A percentile compares a stretch with the other conserved stretches of the same genome.
phyloP scores from a whole-genome alignment of 768 basidiomycete genomes.

The Leucogyrophana mollusca region DNA sequence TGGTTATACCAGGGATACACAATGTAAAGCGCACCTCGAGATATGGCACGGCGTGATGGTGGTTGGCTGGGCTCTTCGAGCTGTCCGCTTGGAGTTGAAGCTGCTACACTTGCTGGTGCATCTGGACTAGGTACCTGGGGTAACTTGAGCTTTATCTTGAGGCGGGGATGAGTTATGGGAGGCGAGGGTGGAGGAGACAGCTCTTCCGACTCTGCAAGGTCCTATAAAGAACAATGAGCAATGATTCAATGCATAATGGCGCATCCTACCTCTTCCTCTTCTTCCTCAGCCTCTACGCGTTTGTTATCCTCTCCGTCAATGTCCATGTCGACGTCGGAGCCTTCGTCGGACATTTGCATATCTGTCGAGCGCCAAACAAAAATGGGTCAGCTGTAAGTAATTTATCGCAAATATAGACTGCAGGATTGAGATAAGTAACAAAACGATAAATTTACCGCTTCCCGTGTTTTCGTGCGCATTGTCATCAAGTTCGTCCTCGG shows the following conservation, averaged over 20 bases:
- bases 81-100: conserved; percentile 19
- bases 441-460: conserved; percentile 1
- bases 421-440: too few relatives aligned
- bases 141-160: conserved; percentile 64
- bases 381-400: too few relatives aligned
- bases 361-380: too few relatives aligned
- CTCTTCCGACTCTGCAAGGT: conserved; percentile 32
- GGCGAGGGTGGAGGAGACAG: conserved; percentile 29
- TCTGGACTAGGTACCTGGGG: conserved; percentile 36
- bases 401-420: too few relatives aligned
- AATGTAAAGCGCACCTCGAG: conserved; percentile 15
- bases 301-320: conserved; percentile 34
- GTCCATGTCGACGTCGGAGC: conserved; percentile 37
- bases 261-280: conserved; percentile 33
- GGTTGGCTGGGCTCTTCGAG: conserved; percentile 18
- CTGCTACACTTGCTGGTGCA: conserved; percentile 27
- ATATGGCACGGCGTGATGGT: conserved; percentile 23
- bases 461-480: too few relatives aligned
- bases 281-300: conserved; percentile 31
- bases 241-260: too few relatives aligned
- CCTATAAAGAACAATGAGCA: too few relatives aligned
- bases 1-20: too few relatives aligned
- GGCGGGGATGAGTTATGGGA: conserved; percentile 34
- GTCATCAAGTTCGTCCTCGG: conserved; percentile 13
- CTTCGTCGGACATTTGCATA: conserved; percentile 22